Evolutionary conservation across 1,284 basidiomycete species (phyloP).

Genomic region (Pulchroboletus neoregius): DNA sequence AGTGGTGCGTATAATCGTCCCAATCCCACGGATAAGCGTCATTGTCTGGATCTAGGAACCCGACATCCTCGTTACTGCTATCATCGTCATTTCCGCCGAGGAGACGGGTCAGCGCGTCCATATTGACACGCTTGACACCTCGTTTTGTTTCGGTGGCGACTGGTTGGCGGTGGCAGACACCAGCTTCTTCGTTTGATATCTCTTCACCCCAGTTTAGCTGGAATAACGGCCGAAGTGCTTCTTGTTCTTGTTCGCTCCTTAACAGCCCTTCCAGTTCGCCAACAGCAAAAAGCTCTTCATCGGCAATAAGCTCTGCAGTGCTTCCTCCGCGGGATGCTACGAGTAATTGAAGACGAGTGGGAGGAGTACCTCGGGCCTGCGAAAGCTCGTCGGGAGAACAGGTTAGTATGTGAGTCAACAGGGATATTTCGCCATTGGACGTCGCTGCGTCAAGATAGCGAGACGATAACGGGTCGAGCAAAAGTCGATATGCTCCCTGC

Average conservation of each 20-base stretch:
- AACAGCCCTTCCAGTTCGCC: conserved; percentile 43
- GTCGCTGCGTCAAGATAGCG: conserved; percentile 5
- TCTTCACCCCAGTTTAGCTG: conserved; percentile 35
- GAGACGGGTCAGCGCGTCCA: conserved; percentile 37
- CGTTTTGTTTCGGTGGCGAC: conserved; percentile 24
- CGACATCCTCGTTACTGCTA: conserved; percentile 6
- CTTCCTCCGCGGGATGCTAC: conserved; percentile 48
- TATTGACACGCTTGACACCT: conserved; percentile 33
- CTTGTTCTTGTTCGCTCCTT: conserved; percentile 35
- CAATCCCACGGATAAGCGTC: conserved; percentile 6
- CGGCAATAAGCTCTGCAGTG: conserved; percentile 30
- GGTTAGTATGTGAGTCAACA: conserved; percentile 49
- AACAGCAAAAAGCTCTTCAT: conserved; percentile 44
- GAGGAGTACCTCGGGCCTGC: conserved; percentile 28
- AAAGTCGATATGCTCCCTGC: conserved; percentile 47
- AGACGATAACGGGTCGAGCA: conserved; percentile 48
- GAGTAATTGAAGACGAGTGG: conserved; percentile 62
- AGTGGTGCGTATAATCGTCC: conserved; percentile 1
- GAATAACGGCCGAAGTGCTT: conserved; percentile 32
- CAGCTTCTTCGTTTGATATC: not conserved
- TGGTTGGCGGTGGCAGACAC: not conserved
- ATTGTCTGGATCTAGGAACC: conserved; percentile 11
- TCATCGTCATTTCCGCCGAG: conserved; percentile 22
- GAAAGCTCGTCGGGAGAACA: conserved; percentile 36
- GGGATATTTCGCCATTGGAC: conserved; percentile 17